Conservation (phyloP, 441 rosid genomes). For the Breynia disticha region DNA sequence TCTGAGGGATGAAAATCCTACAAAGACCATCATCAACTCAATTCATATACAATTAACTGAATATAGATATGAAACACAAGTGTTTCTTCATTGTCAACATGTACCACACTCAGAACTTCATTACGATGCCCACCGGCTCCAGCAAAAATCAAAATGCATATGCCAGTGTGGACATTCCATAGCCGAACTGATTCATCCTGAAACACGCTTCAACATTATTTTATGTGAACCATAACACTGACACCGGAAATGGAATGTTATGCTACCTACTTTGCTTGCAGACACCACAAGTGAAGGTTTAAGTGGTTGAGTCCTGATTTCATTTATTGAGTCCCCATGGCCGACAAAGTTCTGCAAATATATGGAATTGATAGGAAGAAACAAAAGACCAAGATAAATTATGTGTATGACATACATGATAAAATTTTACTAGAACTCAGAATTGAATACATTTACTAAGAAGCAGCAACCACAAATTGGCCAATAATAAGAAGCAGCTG, state of each 20-base stretch:
- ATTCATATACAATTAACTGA: background rate
- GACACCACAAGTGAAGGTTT: slow-evolving; percentile 83
- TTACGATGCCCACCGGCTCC: slow-evolving; percentile 98
- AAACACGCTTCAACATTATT: slow-evolving; percentile 15
- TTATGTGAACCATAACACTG: slow-evolving; percentile 11
- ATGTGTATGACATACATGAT: background rate
- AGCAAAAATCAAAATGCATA: slow-evolving; percentile 90
- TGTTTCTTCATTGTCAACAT: slow-evolving; percentile 6
- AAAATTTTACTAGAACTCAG: no score
- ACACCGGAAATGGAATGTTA: background rate
- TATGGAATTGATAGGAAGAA: slow-evolving; percentile 7
- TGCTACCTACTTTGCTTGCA: slow-evolving; percentile 73
- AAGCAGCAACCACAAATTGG: no score
- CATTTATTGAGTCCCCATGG: slow-evolving; percentile 91
- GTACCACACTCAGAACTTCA: slow-evolving; percentile 93
- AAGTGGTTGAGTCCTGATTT: slow-evolving; percentile 88
- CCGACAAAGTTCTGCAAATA: slow-evolving; percentile 83
- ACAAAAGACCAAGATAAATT: background rate
- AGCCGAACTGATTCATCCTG: slow-evolving; percentile 96
- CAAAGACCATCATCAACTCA: slow-evolving; percentile 14
- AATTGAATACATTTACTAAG: no score
- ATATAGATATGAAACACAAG: background rate
- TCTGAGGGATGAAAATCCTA: slow-evolving; percentile 95
- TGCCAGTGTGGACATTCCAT: slow-evolving; percentile 95
- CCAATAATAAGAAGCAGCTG: no score